Base-by-base conservation (phyloP, 108 stramenopile genomes). In the Nitzschia sp. region DNA sequence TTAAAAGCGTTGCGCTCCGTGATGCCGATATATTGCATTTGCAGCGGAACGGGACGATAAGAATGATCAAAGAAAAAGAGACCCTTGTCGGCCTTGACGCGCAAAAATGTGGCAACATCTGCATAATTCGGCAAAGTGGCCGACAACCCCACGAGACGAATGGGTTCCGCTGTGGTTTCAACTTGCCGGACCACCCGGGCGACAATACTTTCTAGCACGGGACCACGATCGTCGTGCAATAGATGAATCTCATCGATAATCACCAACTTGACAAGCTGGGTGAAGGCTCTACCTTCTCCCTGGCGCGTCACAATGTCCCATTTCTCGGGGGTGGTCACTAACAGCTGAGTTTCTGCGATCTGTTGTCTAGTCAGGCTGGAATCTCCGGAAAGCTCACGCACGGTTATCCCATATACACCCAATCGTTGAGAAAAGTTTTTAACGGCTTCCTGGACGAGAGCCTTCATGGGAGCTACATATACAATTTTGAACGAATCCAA, bases 231-330 rank as follows among this genome's bases (percentile, higher is more conserved):
- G 69, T 99, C 98, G 71, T 99, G 98, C 41, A 99, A 83, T 23
- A 99, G 87, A 72, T 99, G 99, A 65, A 99, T 96, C 82, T 99
- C 99, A 77, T 99, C 99, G 44, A 99, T 88, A 77, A 99, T 99
- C 17, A 99, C 83, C 19, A 99, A 82, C 35, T 93, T 94, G 26
- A 99, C 96, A 31, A 99, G 84, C 75, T 98, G 98, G 8, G 97
- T 97, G 75, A 92, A 99, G 13, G 97, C 89, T 38, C 99, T 80
- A 30, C 98, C 99, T 47, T 98, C 98, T 19, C 96, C 97, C 73
- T 99, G 98, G n/a, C 99, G 89, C 21, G 98, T 99, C 45, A 99
- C 94, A 73, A 99, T 97, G 69, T 99, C 99, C 97, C 97, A 99
- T 78, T 99, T 99, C 66, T 99, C 99, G 21, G 99, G 99, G 13